These are phyloP conservation scores for Monosporascus sp. DNA, from an alignment of 2,329 filamentous ascomycete genomes.

Conservation along the genomic window DNA sequence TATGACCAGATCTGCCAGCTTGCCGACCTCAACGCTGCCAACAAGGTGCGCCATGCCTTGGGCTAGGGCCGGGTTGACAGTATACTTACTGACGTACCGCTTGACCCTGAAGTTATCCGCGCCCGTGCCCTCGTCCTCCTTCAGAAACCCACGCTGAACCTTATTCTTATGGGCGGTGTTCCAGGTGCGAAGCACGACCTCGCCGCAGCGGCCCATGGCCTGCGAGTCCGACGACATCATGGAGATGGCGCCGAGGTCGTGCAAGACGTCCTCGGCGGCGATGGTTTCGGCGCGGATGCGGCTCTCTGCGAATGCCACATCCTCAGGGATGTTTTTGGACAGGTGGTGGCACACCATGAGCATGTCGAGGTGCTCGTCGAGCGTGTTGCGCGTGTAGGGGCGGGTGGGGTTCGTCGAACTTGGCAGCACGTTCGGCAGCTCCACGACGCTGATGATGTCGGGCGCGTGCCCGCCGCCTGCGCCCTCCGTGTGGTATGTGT, in stretches of 20 bases:
- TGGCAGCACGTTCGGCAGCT: slow-evolving; percentile 81
- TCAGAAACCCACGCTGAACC: slow-evolving; percentile 68
- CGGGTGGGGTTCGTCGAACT: slow-evolving; percentile 89
- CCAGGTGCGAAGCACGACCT: slow-evolving; percentile 91
- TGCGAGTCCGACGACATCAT: slow-evolving; percentile 98
- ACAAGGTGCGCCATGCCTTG: slow-evolving; percentile 87
- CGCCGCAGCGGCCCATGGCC: slow-evolving; percentile 93
- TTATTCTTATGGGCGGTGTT: slow-evolving; percentile 98
- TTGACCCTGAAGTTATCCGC: slow-evolving; percentile 92
- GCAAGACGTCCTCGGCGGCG: slow-evolving; percentile 90
- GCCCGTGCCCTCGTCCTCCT: slow-evolving; percentile 71
- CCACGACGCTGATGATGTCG: slow-evolving; percentile 91
- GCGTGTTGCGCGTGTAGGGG: slow-evolving; percentile 84
- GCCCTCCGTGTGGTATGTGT: slow-evolving; percentile 96
- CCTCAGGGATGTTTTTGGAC: slow-evolving; percentile 87
- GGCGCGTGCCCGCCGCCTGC: slow-evolving; percentile 92
- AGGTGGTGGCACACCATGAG: slow-evolving; percentile 97
- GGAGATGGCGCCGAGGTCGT: slow-evolving; percentile 89
- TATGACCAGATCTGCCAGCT: slow-evolving; percentile 81
- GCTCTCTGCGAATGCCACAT: slow-evolving; percentile 90
- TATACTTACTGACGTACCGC: slow-evolving; percentile 92
- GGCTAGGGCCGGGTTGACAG: slow-evolving; percentile 85
- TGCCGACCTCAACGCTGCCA: slow-evolving; percentile 82
- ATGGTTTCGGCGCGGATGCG: slow-evolving; percentile 95
- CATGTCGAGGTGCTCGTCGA: slow-evolving; percentile 97